Base-by-base conservation (phyloP, 306 rosid genomes). In the Oxytropis ochrocephala region DNA sequence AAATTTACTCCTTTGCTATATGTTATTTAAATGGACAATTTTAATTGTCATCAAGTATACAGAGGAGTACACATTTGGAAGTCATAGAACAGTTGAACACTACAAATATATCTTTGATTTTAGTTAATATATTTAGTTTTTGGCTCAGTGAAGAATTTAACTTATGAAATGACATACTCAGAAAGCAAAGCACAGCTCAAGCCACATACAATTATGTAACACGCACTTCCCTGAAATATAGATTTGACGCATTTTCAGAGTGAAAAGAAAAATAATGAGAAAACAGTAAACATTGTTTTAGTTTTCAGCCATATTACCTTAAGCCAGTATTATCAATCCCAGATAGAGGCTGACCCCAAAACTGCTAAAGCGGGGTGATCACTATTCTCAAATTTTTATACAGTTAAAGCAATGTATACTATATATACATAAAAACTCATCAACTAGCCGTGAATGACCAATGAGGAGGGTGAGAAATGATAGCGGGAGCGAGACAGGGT, bases 51-150 rank as follows among this genome's bases (percentile, higher is more conserved):
- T 17, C 17, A 5, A 67, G 11, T 47, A 64, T n/a, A 46, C 44
- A 57, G 27, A 61, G 60, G 59, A 52, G 70, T 69, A 19, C n/a
- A 41, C 7, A 50, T 18, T 60, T 19, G 77, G 54, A 11, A 75
- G 60, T 36, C 36, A 27, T 11, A 42, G 77, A 63, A 56, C 11
- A 48, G 65, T 21, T 32, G 24, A 35, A 14, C 2, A 17, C 24
- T 8, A 43, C 4, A 53, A 32, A 36, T 48, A 47, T 11, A 64
- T 55, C 14, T 64, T 54, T 14, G 55, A 32, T 64, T 64, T 60
- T 43, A 55, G 11, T 39, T 35, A 60, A 33, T 42, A 33, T 42
- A 43, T 53, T 77, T 48, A n/a, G 48, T 24, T 46, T 41, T 43
- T 56, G 11, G 30, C 51, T n/a, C 1, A 29, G 58, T 36, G 17